Evolutionary conservation across 768 basidiomycete genomes (phyloP), one percentile per base, ranked within the genome.

Genomic region (Sporobolomyces roseus): DNA sequence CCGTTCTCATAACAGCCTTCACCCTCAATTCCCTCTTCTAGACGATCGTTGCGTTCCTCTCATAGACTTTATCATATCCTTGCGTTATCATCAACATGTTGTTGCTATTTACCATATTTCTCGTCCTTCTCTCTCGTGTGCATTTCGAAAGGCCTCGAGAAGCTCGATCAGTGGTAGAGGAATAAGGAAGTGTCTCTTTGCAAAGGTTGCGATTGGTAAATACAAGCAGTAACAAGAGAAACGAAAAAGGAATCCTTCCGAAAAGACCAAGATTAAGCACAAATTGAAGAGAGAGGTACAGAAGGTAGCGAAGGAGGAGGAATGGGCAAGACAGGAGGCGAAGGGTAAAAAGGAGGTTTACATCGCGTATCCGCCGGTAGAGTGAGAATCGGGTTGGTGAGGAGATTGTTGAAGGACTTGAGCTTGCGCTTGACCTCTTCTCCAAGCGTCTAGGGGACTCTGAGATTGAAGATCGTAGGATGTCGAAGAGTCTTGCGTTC

Each of bases 1-100:
- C 79, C 78, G 79, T 79, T 1, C 74, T 77, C 19, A 70, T 81
- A 46, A 83, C 78, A 0, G 79, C 80, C 1, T 80, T 80, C 51
- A 70, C 78, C 0, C 73, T 83, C 29, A 75, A 75, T 23, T 56
- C 80, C 14, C 73, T 83, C 16, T 83, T 80, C 70, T 78, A 63
- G 51, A n/a, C n/a, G n/a, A n/a, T n/a, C n/a, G n/a, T n/a, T n/a
- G n/a, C n/a, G n/a, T n/a, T n/a, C n/a, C n/a, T n/a, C n/a, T n/a
- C n/a, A n/a, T n/a, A n/a, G n/a, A n/a, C n/a, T n/a, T n/a, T n/a
- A n/a, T n/a, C n/a, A n/a, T n/a, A n/a, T n/a, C n/a, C n/a, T n/a
- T n/a, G n/a, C n/a, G n/a, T n/a, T n/a, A n/a, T n/a, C n/a, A n/a
- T n/a, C n/a, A n/a, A n/a, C n/a, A n/a, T n/a, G n/a, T n/a, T n/a